Percentiles rank a stretch among this genome's conserved stretches.
Conservation (phyloP, 192 early-diverging fungal genomes). For the Coemansia sp. region DNA sequence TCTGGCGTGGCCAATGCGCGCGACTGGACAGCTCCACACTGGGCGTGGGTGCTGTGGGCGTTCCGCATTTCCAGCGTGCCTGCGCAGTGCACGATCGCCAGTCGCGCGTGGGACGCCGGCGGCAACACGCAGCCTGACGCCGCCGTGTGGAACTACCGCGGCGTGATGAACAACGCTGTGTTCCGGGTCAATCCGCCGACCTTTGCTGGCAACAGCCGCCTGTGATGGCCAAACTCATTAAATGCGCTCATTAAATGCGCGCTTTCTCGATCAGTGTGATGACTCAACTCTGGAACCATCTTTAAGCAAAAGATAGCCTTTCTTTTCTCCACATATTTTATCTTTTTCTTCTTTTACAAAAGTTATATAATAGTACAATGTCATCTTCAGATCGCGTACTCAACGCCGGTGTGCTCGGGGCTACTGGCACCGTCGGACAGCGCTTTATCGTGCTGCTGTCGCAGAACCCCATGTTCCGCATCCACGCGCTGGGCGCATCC, state of each 20-base stretch:
- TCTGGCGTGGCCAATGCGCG: neutral
- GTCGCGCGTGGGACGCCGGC: constrained; percentile 79
- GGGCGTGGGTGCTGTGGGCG: constrained; percentile 88
- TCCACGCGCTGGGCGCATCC: constrained; percentile 89
- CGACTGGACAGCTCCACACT: constrained; percentile 53
- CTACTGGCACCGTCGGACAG: constrained; percentile 97
- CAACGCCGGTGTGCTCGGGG: constrained; percentile 89
- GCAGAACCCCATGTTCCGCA: constrained; percentile 79
- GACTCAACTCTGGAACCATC: neutral
- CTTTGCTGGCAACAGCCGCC: constrained; percentile 8
- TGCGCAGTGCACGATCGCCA: constrained; percentile 57
- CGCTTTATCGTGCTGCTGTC: constrained; percentile 91
- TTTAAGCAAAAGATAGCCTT: neutral
- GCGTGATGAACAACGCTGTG: constrained; percentile 77
- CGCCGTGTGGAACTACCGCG: constrained; percentile 76
- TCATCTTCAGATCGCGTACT: constrained; percentile 34
- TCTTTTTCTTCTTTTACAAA: neutral
- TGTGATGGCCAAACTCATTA: constrained; percentile 1
- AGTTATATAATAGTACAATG: constrained; percentile 4
- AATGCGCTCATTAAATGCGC: neutral
- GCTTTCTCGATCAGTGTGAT: neutral
- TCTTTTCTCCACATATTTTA: neutral
- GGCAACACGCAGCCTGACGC: constrained; percentile 86
- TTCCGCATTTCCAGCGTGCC: constrained; percentile 54
- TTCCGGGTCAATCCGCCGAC: constrained; percentile 33